Evolutionary conservation across 1,139 yeast genomes (phyloP).

Genomic region (Diutina rugosa): DNA sequence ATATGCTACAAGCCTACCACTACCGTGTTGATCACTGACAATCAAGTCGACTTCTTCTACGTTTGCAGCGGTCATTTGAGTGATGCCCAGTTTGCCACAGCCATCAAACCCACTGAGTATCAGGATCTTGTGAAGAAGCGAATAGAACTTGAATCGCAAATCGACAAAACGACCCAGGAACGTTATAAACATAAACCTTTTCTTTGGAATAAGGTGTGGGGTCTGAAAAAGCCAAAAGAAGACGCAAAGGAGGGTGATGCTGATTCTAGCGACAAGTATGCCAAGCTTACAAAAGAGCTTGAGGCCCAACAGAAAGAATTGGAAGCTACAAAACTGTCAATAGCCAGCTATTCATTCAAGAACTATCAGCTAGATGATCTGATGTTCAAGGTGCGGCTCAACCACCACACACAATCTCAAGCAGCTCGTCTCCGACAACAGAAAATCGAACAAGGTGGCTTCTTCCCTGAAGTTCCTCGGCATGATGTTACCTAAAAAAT

Average conservation of each 20-base stretch:
- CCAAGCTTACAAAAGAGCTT: constrained; percentile 4
- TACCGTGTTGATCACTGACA: constrained; percentile 43
- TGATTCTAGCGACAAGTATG: constrained; percentile 3
- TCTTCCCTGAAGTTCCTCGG: constrained; percentile 48
- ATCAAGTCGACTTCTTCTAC: constrained; percentile 51
- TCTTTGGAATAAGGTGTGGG: constrained; percentile 17
- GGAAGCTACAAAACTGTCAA: constrained; percentile 5
- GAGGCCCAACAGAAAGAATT: constrained; percentile 5
- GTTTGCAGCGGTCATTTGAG: constrained; percentile 51
- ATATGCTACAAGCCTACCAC: constrained; percentile 58
- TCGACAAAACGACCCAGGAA: constrained; percentile 15
- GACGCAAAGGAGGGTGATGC: constrained; percentile 5
- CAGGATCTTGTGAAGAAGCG: constrained; percentile 25
- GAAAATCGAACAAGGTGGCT: constrained; percentile 26
- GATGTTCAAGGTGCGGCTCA: constrained; percentile 40
- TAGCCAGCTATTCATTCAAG: constrained; percentile 24
- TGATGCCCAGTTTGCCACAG: constrained; percentile 51
- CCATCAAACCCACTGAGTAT: constrained; percentile 36
- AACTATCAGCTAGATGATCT: constrained; percentile 36
- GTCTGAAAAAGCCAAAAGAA: constrained; percentile 5
- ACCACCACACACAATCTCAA: constrained; percentile 25
- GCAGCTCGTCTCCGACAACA: constrained; percentile 24
- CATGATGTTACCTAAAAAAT: neutral
- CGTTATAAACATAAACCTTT: constrained; percentile 20
- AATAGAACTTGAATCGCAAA: constrained; percentile 24